Percentiles rank a stretch among this genome's conserved stretches.
Conservation (phyloP, 176 grass and related monocot species). For the Oropetium thomaeum region DNA sequence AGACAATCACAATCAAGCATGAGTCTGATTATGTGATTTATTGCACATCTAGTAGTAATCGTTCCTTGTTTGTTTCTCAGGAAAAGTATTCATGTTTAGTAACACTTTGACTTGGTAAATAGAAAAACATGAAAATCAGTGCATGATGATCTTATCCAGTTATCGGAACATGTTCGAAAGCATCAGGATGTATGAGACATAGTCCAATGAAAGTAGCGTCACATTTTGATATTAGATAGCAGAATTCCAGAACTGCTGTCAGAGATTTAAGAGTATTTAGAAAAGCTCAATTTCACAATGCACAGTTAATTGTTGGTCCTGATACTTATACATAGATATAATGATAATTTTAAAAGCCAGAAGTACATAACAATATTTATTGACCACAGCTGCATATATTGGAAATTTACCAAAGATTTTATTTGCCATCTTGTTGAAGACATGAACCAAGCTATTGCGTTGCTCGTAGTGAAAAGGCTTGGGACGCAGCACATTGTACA, state of each 20-base stretch:
- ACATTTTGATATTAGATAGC: neutral
- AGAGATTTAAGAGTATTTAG: neutral
- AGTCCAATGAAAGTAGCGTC: neutral
- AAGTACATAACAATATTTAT: neutral
- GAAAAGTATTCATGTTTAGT: neutral
- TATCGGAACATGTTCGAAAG: neutral
- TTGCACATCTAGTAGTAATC: neutral
- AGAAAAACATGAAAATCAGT: neutral
- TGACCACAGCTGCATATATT: neutral
- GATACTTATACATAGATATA: neutral
- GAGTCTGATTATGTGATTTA: neutral
- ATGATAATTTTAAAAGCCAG: neutral
- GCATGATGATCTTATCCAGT: neutral
- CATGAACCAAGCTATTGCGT: conserved; percentile 46
- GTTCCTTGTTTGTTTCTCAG: neutral
- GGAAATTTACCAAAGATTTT: conserved; percentile 55
- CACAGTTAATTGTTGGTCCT: neutral
- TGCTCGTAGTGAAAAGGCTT: conserved; percentile 63
- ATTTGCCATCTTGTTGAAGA: conserved; percentile 48
- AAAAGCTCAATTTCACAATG: neutral
- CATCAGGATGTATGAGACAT: neutral
- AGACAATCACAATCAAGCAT: neutral
- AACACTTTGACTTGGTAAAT: neutral
- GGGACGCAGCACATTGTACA: conserved; percentile 50
- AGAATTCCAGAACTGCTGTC: neutral